Base-by-base conservation (phyloP, 805 yeast genomes). In the Yamadazyma paraphyllophila region DNA sequence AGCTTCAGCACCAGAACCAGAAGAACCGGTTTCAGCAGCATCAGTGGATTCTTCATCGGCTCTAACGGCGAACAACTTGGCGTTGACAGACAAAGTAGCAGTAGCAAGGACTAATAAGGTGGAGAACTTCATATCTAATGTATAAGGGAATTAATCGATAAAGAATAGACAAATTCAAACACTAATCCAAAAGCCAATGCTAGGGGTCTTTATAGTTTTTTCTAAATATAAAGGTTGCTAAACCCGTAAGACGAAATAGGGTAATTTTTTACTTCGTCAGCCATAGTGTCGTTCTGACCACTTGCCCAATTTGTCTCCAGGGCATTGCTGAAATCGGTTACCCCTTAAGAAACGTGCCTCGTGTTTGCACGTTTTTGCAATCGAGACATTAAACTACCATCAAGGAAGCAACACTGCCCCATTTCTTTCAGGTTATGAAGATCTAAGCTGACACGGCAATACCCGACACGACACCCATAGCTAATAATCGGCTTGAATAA, bases 61-160 rank as follows among this genome's bases (percentile, higher is more conserved):
- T 42, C 51, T 47, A 25, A 50, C 13, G 12, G 53, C 48, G 26
- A 56, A 48, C 25, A 53, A 30, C 27, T 50, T 17, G 20, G 48
- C 48, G 31, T 43, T 53, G 36, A 50, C 51, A 11, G 50, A 13
- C 25, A 43, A 37, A 9, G 43, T 33, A 29, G 46, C 30, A 7
- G 44, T 41, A 39, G 45, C 45, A 37, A 49, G 33, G 27, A 45
- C 26, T 7, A 46, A 40, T 26, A 54, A 43, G 16, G 48, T 46
- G 11, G 52, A 41, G 39, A 36, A 46, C 39, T 49, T 47, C 53
- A 52, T 48, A 17, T 24, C 29, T 20, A 15, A n/a, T 41, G 14
- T 6, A 14, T 29, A 29, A 11, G 15, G 12, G 29, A 20, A 15
- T 26, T 15, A 24, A 32, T 32, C 3, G 13, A 15, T 10, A 32